Evolutionary conservation across 164 flowering plant genomes (phyloP).

Genomic region (Platanus orientalis): DNA sequence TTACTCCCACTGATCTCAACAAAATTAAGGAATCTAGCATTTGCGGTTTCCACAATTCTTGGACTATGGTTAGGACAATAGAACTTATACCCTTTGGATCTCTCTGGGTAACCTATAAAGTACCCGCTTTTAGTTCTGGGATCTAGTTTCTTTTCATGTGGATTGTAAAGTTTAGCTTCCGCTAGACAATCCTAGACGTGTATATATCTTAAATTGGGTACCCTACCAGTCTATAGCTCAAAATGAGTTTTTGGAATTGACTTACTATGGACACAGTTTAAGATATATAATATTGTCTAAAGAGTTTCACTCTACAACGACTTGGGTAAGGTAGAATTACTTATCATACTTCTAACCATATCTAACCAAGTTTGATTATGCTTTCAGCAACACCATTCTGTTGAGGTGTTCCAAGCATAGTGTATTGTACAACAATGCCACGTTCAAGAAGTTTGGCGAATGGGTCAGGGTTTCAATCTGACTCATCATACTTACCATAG

Average conservation of each 20-base stretch:
- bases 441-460: not conserved
- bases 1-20: too few relatives aligned
- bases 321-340: not conserved
- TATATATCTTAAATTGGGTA: not conserved
- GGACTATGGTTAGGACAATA: not conserved
- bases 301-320: not conserved
- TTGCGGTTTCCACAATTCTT: not conserved
- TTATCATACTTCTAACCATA: not conserved
- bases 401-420: not conserved
- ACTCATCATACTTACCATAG: not conserved
- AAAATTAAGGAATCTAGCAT: not conserved
- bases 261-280: not conserved
- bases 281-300: not conserved
- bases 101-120: not conserved
- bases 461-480: not conserved
- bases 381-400: not conserved
- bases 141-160: not conserved
- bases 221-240: not conserved
- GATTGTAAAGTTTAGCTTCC: not conserved
- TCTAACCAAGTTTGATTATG: not conserved
- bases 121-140: not conserved
- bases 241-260: not conserved
- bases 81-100: not conserved
- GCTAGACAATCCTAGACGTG: not conserved
- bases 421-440: not conserved